Base-by-base conservation (phyloP, 2,329 filamentous ascomycete genomes). In the Pezicula radicicola region DNA sequence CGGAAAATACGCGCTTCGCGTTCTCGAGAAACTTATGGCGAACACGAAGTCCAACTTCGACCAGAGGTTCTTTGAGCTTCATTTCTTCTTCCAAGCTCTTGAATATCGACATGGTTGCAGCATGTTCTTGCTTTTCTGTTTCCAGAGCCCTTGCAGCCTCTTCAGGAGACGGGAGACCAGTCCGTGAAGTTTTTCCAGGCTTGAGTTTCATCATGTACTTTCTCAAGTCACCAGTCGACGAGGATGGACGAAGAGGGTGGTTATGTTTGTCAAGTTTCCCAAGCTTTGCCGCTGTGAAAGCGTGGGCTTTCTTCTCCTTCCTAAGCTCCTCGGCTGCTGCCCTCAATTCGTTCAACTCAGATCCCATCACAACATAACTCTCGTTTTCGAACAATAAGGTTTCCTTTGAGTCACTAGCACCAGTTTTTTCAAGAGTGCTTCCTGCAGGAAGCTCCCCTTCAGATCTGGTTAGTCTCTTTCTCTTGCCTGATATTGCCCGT, bases 191-290 rank as follows among this genome's bases (percentile, higher is more conserved):
- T 16, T 45, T 45, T n/a, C 19, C 25, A 15, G 42, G 27, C 21
- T 30, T 45, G 10, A 45, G 42, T 21, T 45, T 45, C 42, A 27
- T 45, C 42, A 28, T n/a, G 42, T 28, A 45, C 21, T 45, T 45
- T 28, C 15, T 45, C 19, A 45, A 30, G 12, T 45, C 42, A 10
- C 25, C 21, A 16, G 42, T 12, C 4, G 25, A 12, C 9, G 27
- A 9, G n/a, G 42, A 45, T 9, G 42, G n/a, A n/a, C 8, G n/a
- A 16, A 27, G 42, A 27, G 27, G 6, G 19, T 45, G 12, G 42
- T 15, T 9, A 6, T 28, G 27, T 45, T 28, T 27, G 25, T 30
- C 9, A 7, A 45, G 42, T 5, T 45, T 25, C 13, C 6, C 21
- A 5, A 45, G 27, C 27, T 30, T 13, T 6, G 42, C 21, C 6